Percentiles rank a stretch among this genome's conserved stretches.
Evolutionary conservation across 1,284 basidiomycete species (phyloP).

Genomic region (Taiwanofungus camphoratus): DNA sequence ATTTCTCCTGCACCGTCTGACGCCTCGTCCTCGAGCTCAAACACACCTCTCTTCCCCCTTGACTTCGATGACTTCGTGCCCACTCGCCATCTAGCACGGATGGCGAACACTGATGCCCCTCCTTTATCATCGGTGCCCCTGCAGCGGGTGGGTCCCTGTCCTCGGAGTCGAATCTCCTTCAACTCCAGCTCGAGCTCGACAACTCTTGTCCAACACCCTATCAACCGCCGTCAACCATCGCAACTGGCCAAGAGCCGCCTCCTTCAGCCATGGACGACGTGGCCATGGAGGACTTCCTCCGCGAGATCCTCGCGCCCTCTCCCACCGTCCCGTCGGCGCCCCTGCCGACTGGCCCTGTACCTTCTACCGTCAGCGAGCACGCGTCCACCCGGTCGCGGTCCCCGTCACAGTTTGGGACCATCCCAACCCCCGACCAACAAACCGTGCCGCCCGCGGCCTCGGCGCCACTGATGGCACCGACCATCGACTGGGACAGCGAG

Average conservation of each 20-base stretch:
- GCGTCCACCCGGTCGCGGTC: constrained; percentile 14
- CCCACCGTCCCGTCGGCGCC: constrained; percentile 33
- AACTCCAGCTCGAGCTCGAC: constrained; percentile 26
- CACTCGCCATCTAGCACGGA: constrained; percentile 93
- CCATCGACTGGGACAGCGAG: constrained; percentile 37
- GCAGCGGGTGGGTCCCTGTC: constrained; percentile 74
- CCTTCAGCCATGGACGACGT: constrained; percentile 41
- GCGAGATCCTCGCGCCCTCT: constrained; percentile 60
- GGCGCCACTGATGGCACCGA: constrained; percentile 22
- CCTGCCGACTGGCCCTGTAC: constrained; percentile 24
- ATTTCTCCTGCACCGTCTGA: constrained; percentile 48
- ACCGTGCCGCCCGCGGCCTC: constrained; percentile 11
- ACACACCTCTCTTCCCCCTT: constrained; percentile 23
- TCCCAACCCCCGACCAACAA: constrained; percentile 10
- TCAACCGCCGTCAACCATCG: constrained; percentile 15
- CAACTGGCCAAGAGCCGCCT: constrained; percentile 15
- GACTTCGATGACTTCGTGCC: constrained; percentile 42
- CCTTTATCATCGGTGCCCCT: constrained; percentile 61
- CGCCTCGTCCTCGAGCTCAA: constrained; percentile 30
- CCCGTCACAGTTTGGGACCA: constrained; percentile 12
- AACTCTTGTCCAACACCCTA: constrained; percentile 17
- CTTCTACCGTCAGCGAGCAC: constrained; percentile 6
- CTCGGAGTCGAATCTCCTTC: constrained; percentile 22
- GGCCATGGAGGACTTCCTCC: constrained; percentile 58
- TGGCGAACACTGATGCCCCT: constrained; percentile 68